These are phyloP conservation scores for Argentina anserina DNA, from an alignment of 306 rosid genomes.

Conservation along the genomic window DNA sequence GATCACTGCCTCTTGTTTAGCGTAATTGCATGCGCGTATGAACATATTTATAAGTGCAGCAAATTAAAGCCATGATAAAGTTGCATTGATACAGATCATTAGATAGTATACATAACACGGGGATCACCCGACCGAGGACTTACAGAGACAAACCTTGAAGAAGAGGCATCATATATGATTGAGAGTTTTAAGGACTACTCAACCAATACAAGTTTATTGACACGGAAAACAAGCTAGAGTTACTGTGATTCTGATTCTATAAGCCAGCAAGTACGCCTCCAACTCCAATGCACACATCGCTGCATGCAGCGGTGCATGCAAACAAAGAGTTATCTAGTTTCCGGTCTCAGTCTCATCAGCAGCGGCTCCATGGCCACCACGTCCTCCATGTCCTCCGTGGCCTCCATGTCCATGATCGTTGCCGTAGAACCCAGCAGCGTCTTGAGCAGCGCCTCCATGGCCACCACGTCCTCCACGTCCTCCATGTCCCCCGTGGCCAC, in stretches of 20 bases:
- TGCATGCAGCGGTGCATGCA: not conserved
- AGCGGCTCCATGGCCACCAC: not conserved
- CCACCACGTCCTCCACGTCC: not conserved
- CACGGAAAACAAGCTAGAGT: not conserved
- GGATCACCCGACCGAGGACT: not conserved
- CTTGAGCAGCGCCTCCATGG: not conserved
- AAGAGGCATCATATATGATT: not conserved
- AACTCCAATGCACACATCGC: not conserved
- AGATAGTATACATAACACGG: not conserved
- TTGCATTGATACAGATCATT: too few relatives aligned
- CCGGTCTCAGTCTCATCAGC: not conserved
- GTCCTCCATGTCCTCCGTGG: not conserved
- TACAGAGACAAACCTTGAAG: not conserved
- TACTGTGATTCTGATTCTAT: not conserved
- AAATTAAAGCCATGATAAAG: not conserved
- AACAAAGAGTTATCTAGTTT: not conserved
- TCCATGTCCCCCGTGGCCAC: not conserved
- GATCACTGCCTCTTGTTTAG: not conserved
- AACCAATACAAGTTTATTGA: not conserved
- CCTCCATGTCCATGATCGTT: not conserved
- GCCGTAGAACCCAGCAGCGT: too few relatives aligned
- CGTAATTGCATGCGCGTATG: too few relatives aligned
- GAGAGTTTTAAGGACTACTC: not conserved
- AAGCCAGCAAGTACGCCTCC: not conserved
- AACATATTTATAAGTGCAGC: not conserved